phyloP scores from a whole-genome alignment of 163 green algal species.

The Picocystis sp. region DNA sequence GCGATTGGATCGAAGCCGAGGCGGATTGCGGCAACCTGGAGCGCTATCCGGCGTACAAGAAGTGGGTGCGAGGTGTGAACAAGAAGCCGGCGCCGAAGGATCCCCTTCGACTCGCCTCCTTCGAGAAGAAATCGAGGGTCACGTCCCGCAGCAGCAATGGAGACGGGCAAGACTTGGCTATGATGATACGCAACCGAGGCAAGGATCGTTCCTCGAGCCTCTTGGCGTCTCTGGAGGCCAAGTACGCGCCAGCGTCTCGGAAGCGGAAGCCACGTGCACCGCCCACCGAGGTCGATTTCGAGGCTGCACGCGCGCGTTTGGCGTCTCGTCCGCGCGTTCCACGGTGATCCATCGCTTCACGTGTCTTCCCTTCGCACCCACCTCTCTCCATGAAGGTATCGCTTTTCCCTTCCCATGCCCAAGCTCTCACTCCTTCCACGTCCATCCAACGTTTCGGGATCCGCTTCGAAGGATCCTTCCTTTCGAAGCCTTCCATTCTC shows the following conservation, averaged over 20 bases:
- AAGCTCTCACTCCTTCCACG: too few relatives aligned
- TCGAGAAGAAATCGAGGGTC: neutral
- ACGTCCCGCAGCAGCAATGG: conserved; percentile 16
- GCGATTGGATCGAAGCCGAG: conserved; percentile 26
- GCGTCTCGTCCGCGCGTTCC: neutral
- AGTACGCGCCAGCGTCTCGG: conserved; percentile 18
- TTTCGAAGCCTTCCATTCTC: too few relatives aligned
- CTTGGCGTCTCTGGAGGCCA: conserved; percentile 23
- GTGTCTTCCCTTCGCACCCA: too few relatives aligned
- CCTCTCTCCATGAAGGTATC: too few relatives aligned
- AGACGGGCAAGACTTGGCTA: neutral
- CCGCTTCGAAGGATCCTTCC: too few relatives aligned
- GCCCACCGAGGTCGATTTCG: conserved; percentile 37
- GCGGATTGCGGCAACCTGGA: neutral
- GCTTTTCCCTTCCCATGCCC: too few relatives aligned
- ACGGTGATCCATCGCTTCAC: too few relatives aligned
- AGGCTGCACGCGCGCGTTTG: conserved; percentile 16
- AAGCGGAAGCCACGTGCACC: conserved; percentile 8
- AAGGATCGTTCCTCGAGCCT: conserved; percentile 9
- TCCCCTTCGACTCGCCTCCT: conserved; percentile 2
- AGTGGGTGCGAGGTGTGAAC: conserved; percentile 29
- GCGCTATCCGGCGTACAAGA: conserved; percentile 18
- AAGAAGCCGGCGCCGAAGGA: conserved; percentile 15
- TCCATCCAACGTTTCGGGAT: too few relatives aligned
- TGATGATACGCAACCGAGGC: conserved; percentile 1